Base-by-base conservation (phyloP, 768 basidiomycete species). In the Mycena rosella region DNA sequence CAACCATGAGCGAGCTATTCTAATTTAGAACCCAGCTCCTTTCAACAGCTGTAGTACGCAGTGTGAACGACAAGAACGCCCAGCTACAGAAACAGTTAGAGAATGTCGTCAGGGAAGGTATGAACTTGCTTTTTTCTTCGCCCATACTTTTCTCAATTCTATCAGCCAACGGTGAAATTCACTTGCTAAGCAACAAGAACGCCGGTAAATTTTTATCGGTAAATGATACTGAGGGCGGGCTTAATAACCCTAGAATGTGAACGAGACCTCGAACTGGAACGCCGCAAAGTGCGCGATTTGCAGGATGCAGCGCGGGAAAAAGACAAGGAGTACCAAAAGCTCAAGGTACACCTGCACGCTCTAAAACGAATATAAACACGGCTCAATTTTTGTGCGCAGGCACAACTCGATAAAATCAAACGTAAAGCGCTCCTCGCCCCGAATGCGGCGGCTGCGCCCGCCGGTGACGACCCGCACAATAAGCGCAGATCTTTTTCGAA, bases 261-360 rank as follows among this genome's bases (percentile, higher is more conserved):
- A 76, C 88, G 91, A 26, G 95, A 96, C 70, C 82, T 96, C 40
- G 94, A 95, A 71, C 68, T 91, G 29, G 94, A 96, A 77, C 86
- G 91, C 32, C 85, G 92, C 24, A 94, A 90, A 74, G 84, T 87
- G 34, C 84, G 89, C 9, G 93, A 94, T 26, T 76, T 93, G 29
- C 92, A 94, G 72, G 93, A 96, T 40, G 80, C 86, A 2, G 84
- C 90, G 2, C 86, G 89, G 72, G 93, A 95, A 73, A 85, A 89
- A 72, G 94, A 95, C 68, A 94, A 91, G 73, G 95, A 95, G 73
- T 96, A 95, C 74, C 91, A 92, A 62, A 95, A 93, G 74, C 86
- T 96, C 44, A 96, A 95, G 85, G 94, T 88, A 30, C 32, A 57
- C 30, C 60, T 34, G 14, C 51, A 40, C n/a, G 14, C 14, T 51